phyloP scores from a whole-genome alignment of 257 asterid species.

The Petunia axillaris region DNA sequence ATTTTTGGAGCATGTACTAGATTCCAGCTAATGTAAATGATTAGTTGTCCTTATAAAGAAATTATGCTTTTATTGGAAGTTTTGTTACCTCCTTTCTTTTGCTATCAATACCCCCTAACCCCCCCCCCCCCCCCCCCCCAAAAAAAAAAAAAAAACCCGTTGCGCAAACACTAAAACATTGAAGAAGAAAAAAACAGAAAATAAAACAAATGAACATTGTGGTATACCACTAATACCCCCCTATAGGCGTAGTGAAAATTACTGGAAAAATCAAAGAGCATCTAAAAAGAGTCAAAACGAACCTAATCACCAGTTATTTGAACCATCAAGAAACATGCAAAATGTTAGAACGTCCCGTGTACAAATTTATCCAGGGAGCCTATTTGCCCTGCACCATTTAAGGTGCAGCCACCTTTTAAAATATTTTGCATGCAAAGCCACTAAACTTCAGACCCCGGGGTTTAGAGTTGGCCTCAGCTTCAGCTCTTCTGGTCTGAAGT shows the following conservation, averaged over 20 bases:
- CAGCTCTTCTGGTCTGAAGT: too few relatives aligned
- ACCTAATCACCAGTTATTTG: not conserved
- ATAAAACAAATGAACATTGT: not conserved
- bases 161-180: too few relatives aligned
- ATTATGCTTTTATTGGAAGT: not conserved
- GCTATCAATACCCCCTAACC: not conserved
- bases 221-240: not conserved
- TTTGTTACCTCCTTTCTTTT: not conserved
- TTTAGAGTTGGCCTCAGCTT: too few relatives aligned
- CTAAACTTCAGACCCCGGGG: too few relatives aligned
- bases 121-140: not conserved
- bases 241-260: slow-evolving; percentile 14
- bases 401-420: too few relatives aligned
- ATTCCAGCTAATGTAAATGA: not conserved
- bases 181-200: not conserved
- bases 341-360: not conserved
- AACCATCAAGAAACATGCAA: slow-evolving; percentile 10
- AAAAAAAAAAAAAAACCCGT: not conserved
- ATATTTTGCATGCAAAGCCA: too few relatives aligned
- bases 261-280: not conserved
- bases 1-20: not conserved
- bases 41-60: not conserved
- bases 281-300: not conserved
- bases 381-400: too few relatives aligned
- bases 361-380: too few relatives aligned